Conservation (phyloP, 192 early-diverging fungal genomes). For the Allomyces macrogynus region DNA sequence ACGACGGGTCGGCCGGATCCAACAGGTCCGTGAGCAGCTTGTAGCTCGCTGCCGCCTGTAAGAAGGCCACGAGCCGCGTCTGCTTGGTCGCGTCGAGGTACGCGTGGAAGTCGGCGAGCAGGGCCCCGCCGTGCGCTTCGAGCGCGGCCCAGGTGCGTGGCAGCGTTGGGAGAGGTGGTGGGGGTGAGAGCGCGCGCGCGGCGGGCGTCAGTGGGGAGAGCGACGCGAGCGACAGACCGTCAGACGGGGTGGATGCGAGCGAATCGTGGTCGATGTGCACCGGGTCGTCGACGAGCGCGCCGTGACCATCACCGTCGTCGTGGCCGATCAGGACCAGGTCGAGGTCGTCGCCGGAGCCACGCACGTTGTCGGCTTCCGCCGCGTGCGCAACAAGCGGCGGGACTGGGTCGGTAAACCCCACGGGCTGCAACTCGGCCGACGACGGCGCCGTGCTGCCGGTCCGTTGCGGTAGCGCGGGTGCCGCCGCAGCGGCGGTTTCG, state of each 20-base stretch:
- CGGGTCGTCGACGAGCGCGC: too few relatives aligned
- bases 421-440: too few relatives aligned
- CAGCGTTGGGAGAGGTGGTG: not conserved
- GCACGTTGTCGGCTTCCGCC: too few relatives aligned
- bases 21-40: not conserved
- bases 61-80: not conserved
- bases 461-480: not conserved
- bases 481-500: not conserved
- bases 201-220: too few relatives aligned
- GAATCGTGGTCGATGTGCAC: too few relatives aligned
- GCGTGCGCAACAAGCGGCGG: too few relatives aligned
- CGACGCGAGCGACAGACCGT: too few relatives aligned
- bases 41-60: not conserved
- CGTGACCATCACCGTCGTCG: too few relatives aligned
- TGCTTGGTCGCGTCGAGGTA: not conserved
- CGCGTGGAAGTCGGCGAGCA: not conserved
- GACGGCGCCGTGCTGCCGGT: not conserved
- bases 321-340: too few relatives aligned
- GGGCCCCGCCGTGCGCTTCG: not conserved
- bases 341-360: not conserved
- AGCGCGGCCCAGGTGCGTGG: not conserved
- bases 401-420: too few relatives aligned
- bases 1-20: not conserved
- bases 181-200: not conserved
- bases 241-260: too few relatives aligned